Evolutionary conservation across 1,284 basidiomycete species (phyloP), one percentile per base, ranked within the genome.

Genomic region (Mycena sp.): DNA sequence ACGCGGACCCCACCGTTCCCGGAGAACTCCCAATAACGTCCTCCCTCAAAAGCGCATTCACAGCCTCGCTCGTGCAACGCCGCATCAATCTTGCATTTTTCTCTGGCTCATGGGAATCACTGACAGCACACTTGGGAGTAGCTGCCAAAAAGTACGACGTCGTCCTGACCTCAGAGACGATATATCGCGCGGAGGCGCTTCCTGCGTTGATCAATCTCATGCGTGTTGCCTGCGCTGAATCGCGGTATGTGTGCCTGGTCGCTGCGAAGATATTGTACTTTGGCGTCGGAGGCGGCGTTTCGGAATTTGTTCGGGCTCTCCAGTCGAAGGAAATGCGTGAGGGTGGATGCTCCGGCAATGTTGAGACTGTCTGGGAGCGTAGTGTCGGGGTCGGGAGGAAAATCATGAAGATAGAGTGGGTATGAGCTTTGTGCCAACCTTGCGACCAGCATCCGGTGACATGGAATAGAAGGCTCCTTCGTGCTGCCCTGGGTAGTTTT

Each of bases 211-310:
- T 95, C 14, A 72, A 79, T 28, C 79, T 89, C n/a, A 69, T 91
- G 71, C 74, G 76, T 60, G 61, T 70, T 4, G 80, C 83, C 12
- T 78, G 76, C 21, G 64, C 61, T 28, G 30, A 41, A 14, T 26
- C 63, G n/a, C 58, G 61, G 35, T 76, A 77, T 66, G 44, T 85
- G 10, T 92, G 90, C 71, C 83, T 96, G 14, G 88, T 95, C 4
- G 93, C 94, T 0, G 90, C 90, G n/a, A 99, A 96, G 78, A 84
- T 95, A 11, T 80, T 98, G 28, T 99, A 99, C 75, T 99, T 99
- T 78, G 97, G 97, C 17, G 96, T 99, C 4, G 97, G 97, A 0
- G 96, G 96, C 0, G 94, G 95, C 0, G 82, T 96, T 10, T 78
- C 86, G 23, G 90, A 91, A 61, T 98, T 99, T 74, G 75, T 88